These are phyloP conservation scores for Diutina sp. DNA, from an alignment of 1,139 yeast genomes.

Conservation along the genomic window DNA sequence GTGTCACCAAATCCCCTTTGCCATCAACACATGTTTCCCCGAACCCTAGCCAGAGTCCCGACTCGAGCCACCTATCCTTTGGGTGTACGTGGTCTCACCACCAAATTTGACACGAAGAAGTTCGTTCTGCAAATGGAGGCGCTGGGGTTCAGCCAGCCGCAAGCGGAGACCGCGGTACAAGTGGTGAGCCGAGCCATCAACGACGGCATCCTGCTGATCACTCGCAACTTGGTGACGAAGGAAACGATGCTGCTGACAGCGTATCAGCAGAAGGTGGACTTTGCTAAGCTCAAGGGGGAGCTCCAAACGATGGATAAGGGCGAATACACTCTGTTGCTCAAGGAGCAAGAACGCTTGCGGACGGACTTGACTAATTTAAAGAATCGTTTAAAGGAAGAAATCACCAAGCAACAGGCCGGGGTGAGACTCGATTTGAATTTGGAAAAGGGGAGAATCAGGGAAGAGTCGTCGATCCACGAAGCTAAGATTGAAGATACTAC, in stretches of 20 bases:
- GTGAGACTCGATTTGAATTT: conserved; percentile 82
- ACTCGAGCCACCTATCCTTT: background rate
- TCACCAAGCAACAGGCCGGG: conserved; percentile 81
- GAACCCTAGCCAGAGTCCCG: background rate
- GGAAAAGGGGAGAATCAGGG: conserved; percentile 92
- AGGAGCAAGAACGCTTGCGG: conserved; percentile 77
- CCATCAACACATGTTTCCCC: background rate
- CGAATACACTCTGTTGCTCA: conserved; percentile 69
- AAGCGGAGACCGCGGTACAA: conserved; percentile 70
- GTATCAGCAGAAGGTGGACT: conserved; percentile 92
- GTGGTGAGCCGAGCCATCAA: conserved; percentile 68
- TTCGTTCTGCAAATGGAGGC: conserved; percentile 57
- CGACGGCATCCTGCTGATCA: conserved; percentile 68
- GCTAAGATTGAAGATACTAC: conserved; percentile 90
- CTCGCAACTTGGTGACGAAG: conserved; percentile 66
- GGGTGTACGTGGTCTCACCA: conserved; percentile 9
- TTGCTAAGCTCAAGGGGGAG: conserved; percentile 88
- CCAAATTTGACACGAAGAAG: conserved; percentile 67
- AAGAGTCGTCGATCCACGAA: conserved; percentile 86
- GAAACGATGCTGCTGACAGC: conserved; percentile 75
- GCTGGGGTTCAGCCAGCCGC: conserved; percentile 54
- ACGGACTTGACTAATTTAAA: conserved; percentile 81
- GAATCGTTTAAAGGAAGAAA: conserved; percentile 79
- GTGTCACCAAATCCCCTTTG: background rate
- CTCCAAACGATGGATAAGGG: conserved; percentile 78